These are phyloP conservation scores for Ogataea naganishii DNA, from an alignment of 805 yeast genomes.

Conservation along the genomic window DNA sequence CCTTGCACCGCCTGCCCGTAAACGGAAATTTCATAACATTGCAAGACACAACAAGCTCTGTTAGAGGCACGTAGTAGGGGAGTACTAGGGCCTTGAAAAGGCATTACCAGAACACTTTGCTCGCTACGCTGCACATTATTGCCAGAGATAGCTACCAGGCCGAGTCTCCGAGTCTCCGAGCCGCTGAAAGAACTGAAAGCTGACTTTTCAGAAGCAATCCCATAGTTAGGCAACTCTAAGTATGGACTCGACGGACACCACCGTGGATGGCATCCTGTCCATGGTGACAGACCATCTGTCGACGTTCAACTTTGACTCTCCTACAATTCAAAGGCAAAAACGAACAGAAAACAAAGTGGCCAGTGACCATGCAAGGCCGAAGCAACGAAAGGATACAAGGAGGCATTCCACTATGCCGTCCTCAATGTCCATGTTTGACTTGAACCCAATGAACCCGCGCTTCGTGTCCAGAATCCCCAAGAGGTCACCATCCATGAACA, in stretches of 20 bases:
- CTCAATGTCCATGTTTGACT: too few relatives aligned
- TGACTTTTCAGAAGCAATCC: neutral
- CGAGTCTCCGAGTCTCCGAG: neutral
- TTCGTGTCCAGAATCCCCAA: conserved; percentile 17
- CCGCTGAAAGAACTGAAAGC: neutral
- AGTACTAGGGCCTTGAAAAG: neutral
- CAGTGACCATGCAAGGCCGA: conserved; percentile 1
- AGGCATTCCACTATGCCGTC: too few relatives aligned
- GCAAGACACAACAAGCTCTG: too few relatives aligned
- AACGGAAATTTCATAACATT: too few relatives aligned
- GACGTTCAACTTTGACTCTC: conserved; percentile 5
- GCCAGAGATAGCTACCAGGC: neutral
- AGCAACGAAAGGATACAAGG: conserved; percentile 6
- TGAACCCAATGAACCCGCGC: conserved; percentile 10
- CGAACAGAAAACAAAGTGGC: conserved; percentile 5
- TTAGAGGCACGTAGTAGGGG: neutral
- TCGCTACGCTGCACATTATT: neutral
- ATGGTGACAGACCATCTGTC: conserved; percentile 7
- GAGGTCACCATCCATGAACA: conserved; percentile 11
- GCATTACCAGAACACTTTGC: too few relatives aligned
- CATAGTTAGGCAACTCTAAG: neutral
- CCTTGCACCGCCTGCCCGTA: too few relatives aligned
- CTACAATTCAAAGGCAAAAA: conserved; percentile 5
- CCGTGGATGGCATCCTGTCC: conserved; percentile 5
- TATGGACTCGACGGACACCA: neutral